phyloP scores from a whole-genome alignment of 768 basidiomycete genomes.

The Asterophora lycoperdoides region DNA sequence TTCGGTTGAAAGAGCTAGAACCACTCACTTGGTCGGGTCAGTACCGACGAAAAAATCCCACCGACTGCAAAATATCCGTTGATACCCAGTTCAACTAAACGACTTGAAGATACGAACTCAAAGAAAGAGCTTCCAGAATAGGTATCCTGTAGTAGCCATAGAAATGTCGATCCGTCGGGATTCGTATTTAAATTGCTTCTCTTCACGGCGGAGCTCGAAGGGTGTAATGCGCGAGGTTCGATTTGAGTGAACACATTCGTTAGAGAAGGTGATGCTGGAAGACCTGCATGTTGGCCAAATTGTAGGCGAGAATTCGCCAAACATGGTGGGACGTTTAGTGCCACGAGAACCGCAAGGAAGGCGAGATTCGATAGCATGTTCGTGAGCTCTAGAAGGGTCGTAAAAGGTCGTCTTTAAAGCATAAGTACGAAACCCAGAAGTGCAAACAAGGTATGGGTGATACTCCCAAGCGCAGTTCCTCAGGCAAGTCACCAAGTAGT shows the following conservation, averaged over 20 bases:
- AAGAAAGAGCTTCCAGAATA: slow-evolving; percentile 68
- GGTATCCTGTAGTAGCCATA: slow-evolving; percentile 67
- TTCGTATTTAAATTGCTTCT: slow-evolving; percentile 35
- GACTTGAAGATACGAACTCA: slow-evolving; percentile 43
- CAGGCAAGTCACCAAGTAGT: not conserved
- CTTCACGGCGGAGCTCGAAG: slow-evolving; percentile 12
- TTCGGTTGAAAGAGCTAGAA: slow-evolving; percentile 8
- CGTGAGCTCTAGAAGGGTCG: not conserved
- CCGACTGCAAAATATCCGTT: slow-evolving; percentile 40
- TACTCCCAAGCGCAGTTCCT: not conserved
- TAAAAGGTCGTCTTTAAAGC: slow-evolving; percentile 3
- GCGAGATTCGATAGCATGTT: slow-evolving; percentile 7
- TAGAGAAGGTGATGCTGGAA: not conserved
- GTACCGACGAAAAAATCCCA: slow-evolving; percentile 46
- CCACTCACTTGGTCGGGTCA: slow-evolving; percentile 67
- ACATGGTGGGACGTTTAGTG: slow-evolving; percentile 1
- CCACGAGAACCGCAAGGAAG: slow-evolving; percentile 4
- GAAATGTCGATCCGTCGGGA: slow-evolving; percentile 44
- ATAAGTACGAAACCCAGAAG: slow-evolving; percentile 3
- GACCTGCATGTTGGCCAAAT: slow-evolving; percentile 1
- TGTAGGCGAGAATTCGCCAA: slow-evolving; percentile 10
- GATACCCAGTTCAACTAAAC: slow-evolving; percentile 7
- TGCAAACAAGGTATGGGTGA: not conserved
- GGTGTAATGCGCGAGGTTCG: slow-evolving; percentile 2
- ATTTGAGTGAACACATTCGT: not conserved